Conservation (phyloP, 2,329 filamentous ascomycete species). For the Cryphonectria japonica region DNA sequence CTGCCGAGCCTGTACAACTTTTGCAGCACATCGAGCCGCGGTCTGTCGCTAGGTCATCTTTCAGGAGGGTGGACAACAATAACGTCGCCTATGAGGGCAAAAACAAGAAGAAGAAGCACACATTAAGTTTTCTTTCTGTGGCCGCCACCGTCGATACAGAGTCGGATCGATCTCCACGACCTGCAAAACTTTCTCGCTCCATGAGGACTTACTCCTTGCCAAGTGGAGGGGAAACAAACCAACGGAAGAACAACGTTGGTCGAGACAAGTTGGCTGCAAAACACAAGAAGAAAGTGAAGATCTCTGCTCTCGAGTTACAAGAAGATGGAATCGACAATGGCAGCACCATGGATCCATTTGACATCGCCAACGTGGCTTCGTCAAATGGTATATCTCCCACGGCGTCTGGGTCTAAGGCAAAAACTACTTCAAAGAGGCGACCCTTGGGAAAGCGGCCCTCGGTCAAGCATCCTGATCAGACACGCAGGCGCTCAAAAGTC, state of each 20-base stretch:
- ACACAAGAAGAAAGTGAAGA: slow-evolving; percentile 9
- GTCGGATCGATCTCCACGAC: not conserved
- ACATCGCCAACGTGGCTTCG: not conserved
- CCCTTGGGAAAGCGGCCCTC: not conserved
- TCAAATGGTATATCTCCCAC: not conserved
- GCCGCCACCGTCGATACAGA: not conserved
- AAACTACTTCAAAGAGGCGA: not conserved
- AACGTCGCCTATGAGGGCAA: not conserved
- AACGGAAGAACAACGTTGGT: too few species aligned
- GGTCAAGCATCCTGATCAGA: too few species aligned
- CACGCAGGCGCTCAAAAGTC: not conserved
- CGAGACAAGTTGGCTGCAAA: not conserved
- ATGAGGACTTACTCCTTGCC: not conserved
- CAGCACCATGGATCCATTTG: not conserved
- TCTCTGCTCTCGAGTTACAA: slow-evolving; percentile 13
- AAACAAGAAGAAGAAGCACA: not conserved
- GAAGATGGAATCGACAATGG: not conserved
- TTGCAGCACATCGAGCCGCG: not conserved
- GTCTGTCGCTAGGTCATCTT: not conserved
- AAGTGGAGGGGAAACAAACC: fast-evolving
- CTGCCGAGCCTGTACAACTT: not conserved
- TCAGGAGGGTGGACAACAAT: not conserved
- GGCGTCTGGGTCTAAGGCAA: not conserved
- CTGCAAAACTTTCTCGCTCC: not conserved
- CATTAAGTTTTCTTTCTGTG: slow-evolving; percentile 4